A percentile compares a stretch with the other conserved stretches of the same genome.
These are phyloP conservation scores for Kockovaella imperatae DNA, from an alignment of 768 basidiomycete species.

Conservation along the genomic window DNA sequence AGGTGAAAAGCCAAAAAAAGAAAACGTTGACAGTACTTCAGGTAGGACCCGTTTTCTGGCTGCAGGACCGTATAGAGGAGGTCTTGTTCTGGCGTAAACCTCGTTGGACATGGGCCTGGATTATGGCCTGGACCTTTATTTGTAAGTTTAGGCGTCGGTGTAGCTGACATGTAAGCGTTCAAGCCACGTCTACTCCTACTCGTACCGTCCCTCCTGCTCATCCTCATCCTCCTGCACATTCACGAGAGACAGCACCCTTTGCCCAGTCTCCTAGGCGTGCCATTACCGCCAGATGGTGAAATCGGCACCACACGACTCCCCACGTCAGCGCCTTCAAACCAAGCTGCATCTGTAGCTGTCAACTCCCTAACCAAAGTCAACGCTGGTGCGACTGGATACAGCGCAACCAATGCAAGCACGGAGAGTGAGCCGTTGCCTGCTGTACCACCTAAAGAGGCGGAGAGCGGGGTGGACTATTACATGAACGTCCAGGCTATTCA, in stretches of 20 bases:
- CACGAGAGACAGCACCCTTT: background rate
- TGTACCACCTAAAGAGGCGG: conserved; percentile 46
- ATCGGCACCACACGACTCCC: background rate
- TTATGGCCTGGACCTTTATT: conserved; percentile 66
- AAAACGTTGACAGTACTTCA: conserved; percentile 9
- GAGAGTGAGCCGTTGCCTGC: conserved; percentile 33
- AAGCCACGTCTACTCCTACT: conserved; percentile 1
- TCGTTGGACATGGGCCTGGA: conserved; percentile 70
- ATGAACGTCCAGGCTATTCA: conserved; percentile 83
- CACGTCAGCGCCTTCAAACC: no score
- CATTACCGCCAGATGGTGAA: background rate
- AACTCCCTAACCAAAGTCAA: background rate
- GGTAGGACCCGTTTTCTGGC: conserved; percentile 74
- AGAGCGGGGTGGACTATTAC: conserved; percentile 71
- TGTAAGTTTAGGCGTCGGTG: conserved; percentile 51
- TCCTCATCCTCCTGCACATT: background rate
- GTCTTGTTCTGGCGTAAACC: conserved; percentile 67
- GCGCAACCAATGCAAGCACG: conserved; percentile 7
- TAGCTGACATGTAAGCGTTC: background rate
- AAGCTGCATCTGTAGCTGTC: background rate
- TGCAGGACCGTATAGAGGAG: conserved; percentile 81
- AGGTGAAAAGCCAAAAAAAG: background rate
- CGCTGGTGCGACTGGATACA: conserved; percentile 2
- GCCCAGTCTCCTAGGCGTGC: background rate
- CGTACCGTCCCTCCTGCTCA: conserved; percentile 12